Evolutionary conservation across 2,329 filamentous ascomycete genomes (phyloP).

Genomic region (Epicoccum nigrum): DNA sequence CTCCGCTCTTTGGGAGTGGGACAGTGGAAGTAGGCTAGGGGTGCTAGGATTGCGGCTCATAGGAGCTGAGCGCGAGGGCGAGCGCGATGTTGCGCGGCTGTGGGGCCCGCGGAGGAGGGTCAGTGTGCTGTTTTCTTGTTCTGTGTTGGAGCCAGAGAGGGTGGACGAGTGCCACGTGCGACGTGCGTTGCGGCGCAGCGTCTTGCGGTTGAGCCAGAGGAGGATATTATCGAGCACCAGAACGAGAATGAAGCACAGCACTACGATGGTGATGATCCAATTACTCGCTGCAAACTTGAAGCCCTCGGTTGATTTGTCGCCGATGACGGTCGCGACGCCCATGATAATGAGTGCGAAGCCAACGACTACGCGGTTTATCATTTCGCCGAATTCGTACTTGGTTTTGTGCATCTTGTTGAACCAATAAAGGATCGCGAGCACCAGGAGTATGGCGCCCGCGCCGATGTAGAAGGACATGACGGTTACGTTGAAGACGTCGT

Average conservation of each 20-base stretch:
- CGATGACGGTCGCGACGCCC: conserved; percentile 25
- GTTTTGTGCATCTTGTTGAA: conserved; percentile 51
- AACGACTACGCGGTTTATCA: conserved; percentile 31
- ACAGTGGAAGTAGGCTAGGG: neutral
- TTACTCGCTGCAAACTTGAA: conserved; percentile 32
- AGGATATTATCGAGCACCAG: conserved; percentile 26
- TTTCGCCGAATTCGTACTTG: conserved; percentile 38
- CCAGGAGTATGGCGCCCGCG: conserved; percentile 53
- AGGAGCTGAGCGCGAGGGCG: conserved; percentile 1
- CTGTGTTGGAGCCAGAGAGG: neutral
- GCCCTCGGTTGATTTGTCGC: conserved; percentile 24
- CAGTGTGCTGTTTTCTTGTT: conserved; percentile 3
- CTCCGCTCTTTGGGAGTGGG: neutral
- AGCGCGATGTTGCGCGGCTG: neutral
- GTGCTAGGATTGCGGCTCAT: conserved; percentile 8
- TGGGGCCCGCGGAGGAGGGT: conserved; percentile 1
- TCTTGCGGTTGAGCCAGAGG: conserved; percentile 18
- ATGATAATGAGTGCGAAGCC: conserved; percentile 30
- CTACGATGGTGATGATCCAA: conserved; percentile 32
- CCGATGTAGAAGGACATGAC: conserved; percentile 36
- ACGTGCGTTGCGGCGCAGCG: conserved; percentile 10
- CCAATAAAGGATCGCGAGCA: conserved; percentile 64
- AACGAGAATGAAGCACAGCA: conserved; percentile 25
- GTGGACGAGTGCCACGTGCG: conserved; percentile 17
- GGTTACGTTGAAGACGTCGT: conserved; percentile 30